Conservation (phyloP, 805 yeast genomes). For the Kazachstania kunashirensis region DNA sequence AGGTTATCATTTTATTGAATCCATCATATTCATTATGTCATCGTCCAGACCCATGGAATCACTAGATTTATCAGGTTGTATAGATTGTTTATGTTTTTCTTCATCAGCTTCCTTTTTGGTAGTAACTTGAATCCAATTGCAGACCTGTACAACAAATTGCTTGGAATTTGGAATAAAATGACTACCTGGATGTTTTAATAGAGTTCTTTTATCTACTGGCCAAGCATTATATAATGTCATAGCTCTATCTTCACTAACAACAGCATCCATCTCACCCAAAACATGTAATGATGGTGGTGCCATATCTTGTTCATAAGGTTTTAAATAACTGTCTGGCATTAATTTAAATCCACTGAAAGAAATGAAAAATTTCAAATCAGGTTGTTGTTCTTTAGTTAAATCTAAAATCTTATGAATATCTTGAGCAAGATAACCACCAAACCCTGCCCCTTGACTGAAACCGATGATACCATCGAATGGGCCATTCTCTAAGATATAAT, state of each 20-base stretch:
- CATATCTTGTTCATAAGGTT: constrained; percentile 16
- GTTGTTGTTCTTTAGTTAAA: constrained; percentile 32
- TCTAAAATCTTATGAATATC: constrained; percentile 38
- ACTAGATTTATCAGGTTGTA: constrained; percentile 6
- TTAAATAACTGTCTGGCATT: constrained; percentile 19
- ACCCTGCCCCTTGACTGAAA: constrained; percentile 88
- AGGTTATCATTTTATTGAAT: too few species aligned
- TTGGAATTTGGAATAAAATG: constrained; percentile 91
- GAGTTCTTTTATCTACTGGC: constrained; percentile 33
- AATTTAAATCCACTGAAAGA: constrained; percentile 57
- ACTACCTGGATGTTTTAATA: constrained; percentile 84
- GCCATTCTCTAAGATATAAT: constrained; percentile 45
- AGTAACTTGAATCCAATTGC: constrained; percentile 27
- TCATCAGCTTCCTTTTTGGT: constrained; percentile 1
- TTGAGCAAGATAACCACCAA: constrained; percentile 54
- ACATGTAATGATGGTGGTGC: constrained; percentile 54
- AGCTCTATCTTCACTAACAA: constrained; percentile 66
- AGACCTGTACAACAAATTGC: constrained; percentile 27
- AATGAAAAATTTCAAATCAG: constrained; percentile 55
- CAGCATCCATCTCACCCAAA: constrained; percentile 79
- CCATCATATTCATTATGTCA: constrained; percentile 32
- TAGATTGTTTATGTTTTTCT: neutral
- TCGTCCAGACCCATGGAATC: constrained; percentile 15
- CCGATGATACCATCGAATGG: constrained; percentile 83
- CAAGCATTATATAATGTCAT: constrained; percentile 46